Evolutionary conservation across 257 asterid genomes (phyloP).

Genomic region (Nyctanthes arbortristis): DNA sequence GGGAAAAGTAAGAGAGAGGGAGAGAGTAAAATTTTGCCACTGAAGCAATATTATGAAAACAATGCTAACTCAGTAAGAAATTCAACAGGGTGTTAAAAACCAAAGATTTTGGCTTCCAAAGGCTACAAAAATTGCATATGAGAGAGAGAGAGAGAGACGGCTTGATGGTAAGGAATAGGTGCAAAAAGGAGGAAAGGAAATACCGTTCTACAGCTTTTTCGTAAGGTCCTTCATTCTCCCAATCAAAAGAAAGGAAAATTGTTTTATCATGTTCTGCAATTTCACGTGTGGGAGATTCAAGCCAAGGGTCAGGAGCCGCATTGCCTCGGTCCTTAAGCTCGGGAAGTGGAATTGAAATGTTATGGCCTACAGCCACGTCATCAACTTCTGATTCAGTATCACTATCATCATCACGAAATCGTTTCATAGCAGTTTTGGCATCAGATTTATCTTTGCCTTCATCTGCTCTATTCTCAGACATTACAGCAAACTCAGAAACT

Average conservation of each 20-base stretch:
- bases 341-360: slow-evolving; percentile 41
- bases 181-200: slow-evolving; percentile 2
- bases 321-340: slow-evolving; percentile 56
- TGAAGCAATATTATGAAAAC: slow-evolving; percentile 3
- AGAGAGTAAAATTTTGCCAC: not conserved
- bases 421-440: slow-evolving; percentile 60
- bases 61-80: not conserved
- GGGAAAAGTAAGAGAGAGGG: no score
- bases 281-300: slow-evolving; percentile 58
- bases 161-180: not conserved
- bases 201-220: slow-evolving; percentile 94
- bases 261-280: slow-evolving; percentile 54
- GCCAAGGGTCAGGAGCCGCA: slow-evolving; percentile 57
- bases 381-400: slow-evolving; percentile 93
- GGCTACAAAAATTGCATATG: not conserved
- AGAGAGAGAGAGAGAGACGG: not conserved
- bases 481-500: slow-evolving; percentile 89
- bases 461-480: slow-evolving; percentile 56
- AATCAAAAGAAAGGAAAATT: slow-evolving; percentile 86
- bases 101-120: slow-evolving; percentile 15
- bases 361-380: slow-evolving; percentile 55
- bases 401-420: slow-evolving; percentile 82
- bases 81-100: slow-evolving; percentile 13
- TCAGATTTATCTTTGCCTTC: slow-evolving; percentile 48
- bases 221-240: slow-evolving; percentile 93